Evolutionary conservation across 192 early-diverging fungal genomes (phyloP).

Genomic region (Backusella luteola): DNA sequence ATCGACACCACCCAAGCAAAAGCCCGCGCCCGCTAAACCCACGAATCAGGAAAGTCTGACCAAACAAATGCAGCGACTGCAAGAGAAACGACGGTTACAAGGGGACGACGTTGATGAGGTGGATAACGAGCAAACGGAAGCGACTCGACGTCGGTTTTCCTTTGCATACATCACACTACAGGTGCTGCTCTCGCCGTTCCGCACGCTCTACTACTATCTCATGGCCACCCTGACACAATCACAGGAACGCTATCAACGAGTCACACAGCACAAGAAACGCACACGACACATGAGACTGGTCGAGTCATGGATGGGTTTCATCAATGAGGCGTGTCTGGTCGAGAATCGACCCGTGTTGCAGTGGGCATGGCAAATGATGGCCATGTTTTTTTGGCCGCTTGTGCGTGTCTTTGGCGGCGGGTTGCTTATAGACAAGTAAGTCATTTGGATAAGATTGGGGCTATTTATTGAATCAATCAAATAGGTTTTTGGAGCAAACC

Average conservation of each 20-base stretch:
- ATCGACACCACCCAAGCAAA: not conserved
- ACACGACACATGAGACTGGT: slow-evolving; percentile 31
- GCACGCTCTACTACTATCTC: slow-evolving; percentile 19
- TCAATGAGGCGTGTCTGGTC: slow-evolving; percentile 39
- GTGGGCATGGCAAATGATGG: slow-evolving; percentile 48
- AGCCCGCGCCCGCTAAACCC: not conserved
- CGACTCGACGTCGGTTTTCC: slow-evolving; percentile 15
- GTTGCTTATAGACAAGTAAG: slow-evolving; percentile 47
- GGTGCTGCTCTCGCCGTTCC: slow-evolving; percentile 27
- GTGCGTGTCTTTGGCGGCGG: slow-evolving; percentile 44
- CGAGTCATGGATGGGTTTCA: slow-evolving; percentile 31
- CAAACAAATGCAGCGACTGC: slow-evolving; percentile 8
- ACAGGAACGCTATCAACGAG: slow-evolving; percentile 34
- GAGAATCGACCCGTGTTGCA: slow-evolving; percentile 42
- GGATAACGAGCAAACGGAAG: not conserved
- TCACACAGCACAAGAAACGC: slow-evolving; percentile 35
- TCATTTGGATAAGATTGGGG: not conserved
- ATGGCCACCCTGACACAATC: slow-evolving; percentile 27
- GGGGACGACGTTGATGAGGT: not conserved
- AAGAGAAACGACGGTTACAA: slow-evolving; percentile 20
- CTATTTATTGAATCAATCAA: not conserved
- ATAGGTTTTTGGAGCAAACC: slow-evolving; percentile 47
- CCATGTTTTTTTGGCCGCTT: slow-evolving; percentile 46
- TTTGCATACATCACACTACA: slow-evolving; percentile 37
- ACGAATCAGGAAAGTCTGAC: slow-evolving; percentile 5